A percentile compares a stretch with the other conserved stretches of the same genome.
Conservation (phyloP, 768 basidiomycete genomes). For the Serpula lacrymans region DNA sequence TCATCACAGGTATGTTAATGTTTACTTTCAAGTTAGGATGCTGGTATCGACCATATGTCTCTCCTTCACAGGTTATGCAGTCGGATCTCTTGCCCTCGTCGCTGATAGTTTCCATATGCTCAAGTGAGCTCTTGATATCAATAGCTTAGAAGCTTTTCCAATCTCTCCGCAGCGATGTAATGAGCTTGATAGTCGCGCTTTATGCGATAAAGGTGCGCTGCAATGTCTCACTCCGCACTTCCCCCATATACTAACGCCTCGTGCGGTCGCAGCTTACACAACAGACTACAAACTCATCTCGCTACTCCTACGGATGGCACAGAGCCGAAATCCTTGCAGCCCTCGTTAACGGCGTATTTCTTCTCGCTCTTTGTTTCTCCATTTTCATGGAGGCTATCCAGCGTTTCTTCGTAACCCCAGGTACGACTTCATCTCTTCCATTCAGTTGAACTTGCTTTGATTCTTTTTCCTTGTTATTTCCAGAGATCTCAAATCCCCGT, state of each 20-base stretch:
- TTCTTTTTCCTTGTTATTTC: background rate
- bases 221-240: slow-evolving; percentile 2
- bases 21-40: background rate
- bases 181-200: slow-evolving; percentile 91
- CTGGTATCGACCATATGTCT: background rate
- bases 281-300: slow-evolving; percentile 54
- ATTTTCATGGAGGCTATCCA: slow-evolving; percentile 91
- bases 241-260: slow-evolving; percentile 5
- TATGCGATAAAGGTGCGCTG: slow-evolving; percentile 80
- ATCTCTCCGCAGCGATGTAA: slow-evolving; percentile 71
- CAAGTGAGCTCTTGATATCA: slow-evolving; percentile 76
- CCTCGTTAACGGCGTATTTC: slow-evolving; percentile 93
- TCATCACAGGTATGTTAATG: slow-evolving; percentile 61
- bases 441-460: too few relatives aligned
- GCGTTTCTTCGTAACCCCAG: slow-evolving; percentile 82
- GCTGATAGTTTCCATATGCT: slow-evolving; percentile 99
- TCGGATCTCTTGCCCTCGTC: slow-evolving; percentile 91
- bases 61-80: slow-evolving; percentile 74
- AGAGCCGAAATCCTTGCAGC: slow-evolving; percentile 96
- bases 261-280: slow-evolving; percentile 54
- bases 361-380: slow-evolving; percentile 94
- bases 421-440: too few relatives aligned
- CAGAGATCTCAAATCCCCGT: slow-evolving; percentile 87
- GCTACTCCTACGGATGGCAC: slow-evolving; percentile 99
- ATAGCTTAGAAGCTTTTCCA: too few relatives aligned